Base-by-base conservation (phyloP, 768 basidiomycete genomes). In the Lanmaoa rubissima region DNA sequence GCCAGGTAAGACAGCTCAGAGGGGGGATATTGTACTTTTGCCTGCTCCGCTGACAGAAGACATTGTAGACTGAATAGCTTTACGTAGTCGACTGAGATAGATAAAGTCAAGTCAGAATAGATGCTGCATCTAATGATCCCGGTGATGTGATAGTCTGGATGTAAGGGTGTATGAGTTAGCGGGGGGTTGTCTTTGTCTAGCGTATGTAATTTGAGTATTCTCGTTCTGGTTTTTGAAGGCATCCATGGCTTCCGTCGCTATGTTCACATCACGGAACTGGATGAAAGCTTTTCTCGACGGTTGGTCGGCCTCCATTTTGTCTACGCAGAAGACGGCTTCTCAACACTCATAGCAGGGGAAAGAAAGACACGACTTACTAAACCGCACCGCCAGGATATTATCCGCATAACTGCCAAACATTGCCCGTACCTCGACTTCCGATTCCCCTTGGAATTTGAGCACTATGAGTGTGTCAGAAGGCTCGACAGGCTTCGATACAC, bases 191-290 rank as follows among this genome's bases (percentile, higher is more conserved):
- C 51, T 54, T 13, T 62, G 63, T 48, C 24, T 61, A 38, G 66
- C 71, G 48, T 58, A 73, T 7, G 12, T 26, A 19, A 71, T 45
- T 4, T 14, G 19, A 28, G 36, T 14, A 24, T 40, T 21, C 36
- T 40, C 50, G 10, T 59, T 60, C 21, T 55, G 59, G 48, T 52
- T 24, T 54, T 78, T 73, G 26, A 83, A 63, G 35, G 68, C 65
- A 10, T 76, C 61, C 59, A 85, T 68, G 2, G 80, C 86, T 56
- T 77, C 71, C 36, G 75, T 76, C 10, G 86, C 82, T 5, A 67
- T 55, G n/a, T 79, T 72, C 47, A 76, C 68, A 53, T 67, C 62
- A 46, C 59, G 70, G 66, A 88, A 86, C 57, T 83, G 77, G 53
- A 88, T 65, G 70, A 85, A 87, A 26, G 79, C 83, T 4, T 61